Base-by-base conservation (phyloP, 306 rosid species). In the Cicer yamashitae region DNA sequence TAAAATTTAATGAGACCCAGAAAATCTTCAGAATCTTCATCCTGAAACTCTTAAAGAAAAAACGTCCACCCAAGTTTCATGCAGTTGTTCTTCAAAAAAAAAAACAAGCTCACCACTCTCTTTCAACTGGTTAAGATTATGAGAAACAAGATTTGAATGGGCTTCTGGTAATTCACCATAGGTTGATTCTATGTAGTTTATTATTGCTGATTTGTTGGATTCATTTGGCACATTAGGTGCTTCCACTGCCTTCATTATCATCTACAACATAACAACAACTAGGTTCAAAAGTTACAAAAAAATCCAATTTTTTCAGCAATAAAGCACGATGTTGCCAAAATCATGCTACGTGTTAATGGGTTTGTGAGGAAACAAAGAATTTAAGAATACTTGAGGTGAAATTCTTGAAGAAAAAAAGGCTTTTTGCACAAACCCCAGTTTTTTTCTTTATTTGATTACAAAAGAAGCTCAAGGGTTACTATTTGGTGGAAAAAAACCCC, bases 191-290 rank as follows among this genome's bases (percentile, higher is more conserved):
- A 91, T 93, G 86, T 85, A 69, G 71, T 82, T 93, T 8, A 90
- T 70, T 46, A 93, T 93, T 0, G 96, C 46, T 8, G 97, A 91
- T 25, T 87, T 91, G 89, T 75, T 93, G 1, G 97, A 87, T 12
- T 97, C 98, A 47, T 11, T 72, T 9, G 73, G 18, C 1, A 86
- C 89, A 43, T 87, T 70, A 82, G 87, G 57, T 1, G 84, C 88
- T 48, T 91, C 97, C 14, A 91, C 61, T 12, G 97, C 97, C 56
- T 84, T 78, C 74, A 91, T 9, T 53, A 93, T 89, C 93, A 91
- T 80, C 97, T 91, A 67, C 82, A 75, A 56, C 20, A 78, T 20
- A 25, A 67, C 45, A 14, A 2, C 43, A 52, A 14, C 37, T 30
- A 14, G 8, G 18, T 30, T 30, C 25, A 52, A 30, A 3, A 30